Evolutionary conservation across 768 basidiomycete genomes (phyloP), one percentile per base, ranked within the genome.

Genomic region (Pulveroboletus ravenelii): DNA sequence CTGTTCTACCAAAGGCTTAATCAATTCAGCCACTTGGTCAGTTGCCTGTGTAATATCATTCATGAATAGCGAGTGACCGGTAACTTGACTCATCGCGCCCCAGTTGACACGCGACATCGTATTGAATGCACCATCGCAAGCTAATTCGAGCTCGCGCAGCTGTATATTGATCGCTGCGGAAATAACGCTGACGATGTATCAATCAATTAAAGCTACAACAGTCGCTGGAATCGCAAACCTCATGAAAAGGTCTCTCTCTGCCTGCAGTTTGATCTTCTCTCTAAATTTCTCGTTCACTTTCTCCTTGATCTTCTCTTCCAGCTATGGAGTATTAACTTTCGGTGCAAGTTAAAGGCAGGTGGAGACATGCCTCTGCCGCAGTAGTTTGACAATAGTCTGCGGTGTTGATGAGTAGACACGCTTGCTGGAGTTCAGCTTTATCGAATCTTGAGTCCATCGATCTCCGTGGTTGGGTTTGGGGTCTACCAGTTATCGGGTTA

Each of bases 351-450:
- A 17, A 37, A 32, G 9, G 35, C 8, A 12, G 17, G 42, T 32
- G 2, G 30, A 46, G 10, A 52, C 73, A 10, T 59, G 87, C 93
- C 79, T 96, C 92, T 17, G 82, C 62, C 1, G 94, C 90, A 3
- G 95, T 99, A 1, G 81, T 82, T 55, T 93, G 89, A 62, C 96
- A 99, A 64, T 98, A 99, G 63, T 98, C 94, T 1, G 94, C 95
- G 0, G 96, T 99, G 62, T 99, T 98, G 62, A 99, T 84, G 23
- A 95, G 71, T n/a, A 92, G 72, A 63, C 91, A 93, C 0, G 89
- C 83, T 54, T 88, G 89, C 60, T 81, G 84, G 30, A 98, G 67
- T 52, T 93, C 85, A 4, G 75, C 74, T 8, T 78, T 54, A 63
- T 96, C 93, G 30, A 83, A 78, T n/a, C 87, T 80, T 6, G 81